These are phyloP conservation scores for Paracoccidioides lutzii DNA, from an alignment of 2,329 filamentous ascomycete species.

Conservation along the genomic window DNA sequence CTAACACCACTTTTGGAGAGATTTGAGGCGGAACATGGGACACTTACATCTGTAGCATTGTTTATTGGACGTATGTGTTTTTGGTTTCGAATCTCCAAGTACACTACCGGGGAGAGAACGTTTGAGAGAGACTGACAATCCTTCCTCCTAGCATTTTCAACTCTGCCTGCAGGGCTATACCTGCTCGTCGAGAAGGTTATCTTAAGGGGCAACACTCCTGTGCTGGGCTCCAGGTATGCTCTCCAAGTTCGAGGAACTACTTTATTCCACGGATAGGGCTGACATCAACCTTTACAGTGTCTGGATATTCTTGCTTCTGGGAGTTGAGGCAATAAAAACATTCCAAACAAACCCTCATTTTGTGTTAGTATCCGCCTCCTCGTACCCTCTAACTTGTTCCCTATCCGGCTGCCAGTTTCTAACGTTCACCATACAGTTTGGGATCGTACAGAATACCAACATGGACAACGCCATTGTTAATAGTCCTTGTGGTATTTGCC, in stretches of 20 bases:
- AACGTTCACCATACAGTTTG: conserved; percentile 31
- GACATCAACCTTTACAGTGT: conserved; percentile 42
- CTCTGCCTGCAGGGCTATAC: conserved; percentile 71
- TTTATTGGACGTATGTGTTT: conserved; percentile 73
- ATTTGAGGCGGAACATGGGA: conserved; percentile 88
- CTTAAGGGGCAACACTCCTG: conserved; percentile 55
- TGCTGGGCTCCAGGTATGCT: conserved; percentile 69
- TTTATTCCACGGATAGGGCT: not conserved
- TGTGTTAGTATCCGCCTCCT: conserved; percentile 29
- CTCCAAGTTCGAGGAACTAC: too few species aligned
- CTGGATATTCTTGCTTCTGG: conserved; percentile 83
- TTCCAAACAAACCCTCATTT: conserved; percentile 72
- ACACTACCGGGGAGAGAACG: too few species aligned
- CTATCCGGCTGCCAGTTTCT: not conserved
- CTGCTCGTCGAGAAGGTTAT: conserved; percentile 63
- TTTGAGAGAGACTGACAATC: conserved; percentile 12
- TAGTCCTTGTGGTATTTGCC: conserved; percentile 60
- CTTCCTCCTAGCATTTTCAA: conserved; percentile 51
- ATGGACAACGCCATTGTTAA: conserved; percentile 75
- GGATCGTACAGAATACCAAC: conserved; percentile 66
- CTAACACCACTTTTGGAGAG: conserved; percentile 80
- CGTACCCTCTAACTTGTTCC: not conserved
- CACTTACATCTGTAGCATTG: conserved; percentile 69
- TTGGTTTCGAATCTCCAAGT: not conserved
- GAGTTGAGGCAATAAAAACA: conserved; percentile 73